phyloP scores from a whole-genome alignment of 352 stramenopile species.

The Globisporangium alternatum region DNA sequence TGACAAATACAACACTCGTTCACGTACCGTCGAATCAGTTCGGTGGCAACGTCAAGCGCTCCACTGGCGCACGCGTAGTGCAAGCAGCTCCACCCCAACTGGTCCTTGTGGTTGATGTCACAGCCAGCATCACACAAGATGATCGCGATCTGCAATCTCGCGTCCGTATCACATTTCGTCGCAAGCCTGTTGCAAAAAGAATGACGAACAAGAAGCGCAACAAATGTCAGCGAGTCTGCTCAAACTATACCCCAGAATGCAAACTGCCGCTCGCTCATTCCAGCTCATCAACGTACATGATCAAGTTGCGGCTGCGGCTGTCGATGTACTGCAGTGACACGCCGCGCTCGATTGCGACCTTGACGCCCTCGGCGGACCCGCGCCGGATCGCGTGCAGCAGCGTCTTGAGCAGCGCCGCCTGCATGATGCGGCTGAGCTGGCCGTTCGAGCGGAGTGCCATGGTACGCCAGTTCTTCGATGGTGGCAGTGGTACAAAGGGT shows the following conservation, averaged over 20 bases:
- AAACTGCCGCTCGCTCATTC: neutral
- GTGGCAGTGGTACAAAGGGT: conserved; percentile 47
- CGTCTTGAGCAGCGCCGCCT: conserved; percentile 81
- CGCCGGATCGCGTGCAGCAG: conserved; percentile 77
- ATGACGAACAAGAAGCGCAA: neutral
- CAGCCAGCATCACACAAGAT: conserved; percentile 82
- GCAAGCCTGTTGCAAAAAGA: conserved; percentile 38
- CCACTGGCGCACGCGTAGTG: conserved; percentile 83
- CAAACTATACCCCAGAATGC: neutral
- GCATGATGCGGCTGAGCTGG: conserved; percentile 71
- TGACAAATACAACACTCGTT: neutral
- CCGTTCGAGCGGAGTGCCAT: conserved; percentile 59
- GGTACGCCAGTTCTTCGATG: conserved; percentile 40
- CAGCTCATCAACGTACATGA: conserved; percentile 48
- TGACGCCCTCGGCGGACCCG: conserved; percentile 78
- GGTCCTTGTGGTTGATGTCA: conserved; percentile 83
- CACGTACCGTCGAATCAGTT: conserved; percentile 64
- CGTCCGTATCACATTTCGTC: conserved; percentile 79
- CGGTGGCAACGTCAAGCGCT: conserved; percentile 62
- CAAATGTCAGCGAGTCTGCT: neutral
- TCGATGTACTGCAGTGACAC: conserved; percentile 78
- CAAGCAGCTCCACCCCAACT: conserved; percentile 81
- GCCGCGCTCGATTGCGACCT: conserved; percentile 80
- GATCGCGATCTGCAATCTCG: conserved; percentile 75
- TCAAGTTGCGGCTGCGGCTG: conserved; percentile 70